Evolutionary conservation across 2,329 filamentous ascomycete genomes (phyloP).

Genomic region (Colletotrichum gigasporum): DNA sequence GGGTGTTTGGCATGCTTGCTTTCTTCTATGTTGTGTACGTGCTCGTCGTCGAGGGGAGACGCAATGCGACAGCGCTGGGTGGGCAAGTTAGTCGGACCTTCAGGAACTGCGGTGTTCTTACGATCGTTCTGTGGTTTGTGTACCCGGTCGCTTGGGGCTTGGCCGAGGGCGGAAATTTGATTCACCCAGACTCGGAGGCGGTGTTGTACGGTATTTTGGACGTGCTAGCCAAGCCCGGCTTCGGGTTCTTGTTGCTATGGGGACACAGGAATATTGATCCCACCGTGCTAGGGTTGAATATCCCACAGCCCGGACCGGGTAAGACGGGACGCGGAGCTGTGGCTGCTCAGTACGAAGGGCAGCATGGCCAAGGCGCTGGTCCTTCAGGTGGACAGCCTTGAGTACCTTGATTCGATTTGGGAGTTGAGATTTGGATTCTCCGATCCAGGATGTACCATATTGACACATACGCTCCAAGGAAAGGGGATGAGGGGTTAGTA

Average conservation of each 20-base stretch:
- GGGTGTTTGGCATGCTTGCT: slow-evolving; percentile 61
- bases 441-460: no score
- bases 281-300: slow-evolving; percentile 60
- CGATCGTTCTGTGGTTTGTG: slow-evolving; percentile 69
- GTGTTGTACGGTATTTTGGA: slow-evolving; percentile 76
- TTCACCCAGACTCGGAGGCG: slow-evolving; percentile 72
- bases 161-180: slow-evolving; percentile 71
- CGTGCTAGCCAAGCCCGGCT: slow-evolving; percentile 70
- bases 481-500: no score
- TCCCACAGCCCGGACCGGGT: slow-evolving; percentile 41
- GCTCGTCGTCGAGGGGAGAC: slow-evolving; percentile 64
- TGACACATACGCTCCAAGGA: no score
- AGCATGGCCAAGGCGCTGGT: no score
- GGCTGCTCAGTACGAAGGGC: no score
- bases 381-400: no score
- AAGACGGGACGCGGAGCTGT: no score
- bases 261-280: slow-evolving; percentile 72
- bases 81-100: slow-evolving; percentile 62
- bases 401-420: no score
- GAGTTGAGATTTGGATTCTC: no score
- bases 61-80: slow-evolving; percentile 62
- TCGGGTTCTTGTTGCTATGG: slow-evolving; percentile 68
- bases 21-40: slow-evolving; percentile 70
- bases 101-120: slow-evolving; percentile 64
- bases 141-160: slow-evolving; percentile 74